These are phyloP conservation scores for Pezicula rhizophila DNA, from an alignment of 2,329 filamentous ascomycete species.

Conservation along the genomic window DNA sequence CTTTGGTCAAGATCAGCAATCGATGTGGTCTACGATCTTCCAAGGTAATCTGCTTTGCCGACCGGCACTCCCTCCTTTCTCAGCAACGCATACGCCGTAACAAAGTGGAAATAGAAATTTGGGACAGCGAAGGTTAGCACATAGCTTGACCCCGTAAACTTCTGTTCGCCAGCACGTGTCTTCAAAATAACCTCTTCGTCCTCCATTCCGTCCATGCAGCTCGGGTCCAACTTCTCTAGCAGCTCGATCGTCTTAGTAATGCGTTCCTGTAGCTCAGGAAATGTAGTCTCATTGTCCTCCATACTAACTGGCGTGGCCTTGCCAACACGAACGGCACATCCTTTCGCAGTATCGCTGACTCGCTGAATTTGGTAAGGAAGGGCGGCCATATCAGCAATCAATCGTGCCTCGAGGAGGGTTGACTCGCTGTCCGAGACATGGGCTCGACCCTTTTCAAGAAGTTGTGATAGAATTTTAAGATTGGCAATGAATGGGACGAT, in stretches of 20 bases:
- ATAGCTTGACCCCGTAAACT: slow-evolving; percentile 40
- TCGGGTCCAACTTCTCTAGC: slow-evolving; percentile 36
- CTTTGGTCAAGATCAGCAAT: no score
- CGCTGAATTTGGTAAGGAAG: slow-evolving; percentile 43
- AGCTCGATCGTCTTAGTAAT: slow-evolving; percentile 41
- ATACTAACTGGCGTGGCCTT: slow-evolving; percentile 27
- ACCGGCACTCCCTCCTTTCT: slow-evolving; percentile 55
- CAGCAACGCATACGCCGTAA: slow-evolving; percentile 53
- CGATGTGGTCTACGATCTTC: neutral
- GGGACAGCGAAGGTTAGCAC: slow-evolving; percentile 44
- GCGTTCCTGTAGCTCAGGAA: slow-evolving; percentile 40
- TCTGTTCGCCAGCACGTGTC: slow-evolving; percentile 26
- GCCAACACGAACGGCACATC: slow-evolving; percentile 32
- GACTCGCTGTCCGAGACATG: slow-evolving; percentile 30
- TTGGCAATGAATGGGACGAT: slow-evolving; percentile 36
- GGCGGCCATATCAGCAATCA: slow-evolving; percentile 43
- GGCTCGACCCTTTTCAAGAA: slow-evolving; percentile 39
- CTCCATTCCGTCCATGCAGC: slow-evolving; percentile 37
- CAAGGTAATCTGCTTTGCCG: slow-evolving; percentile 53
- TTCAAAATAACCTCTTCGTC: slow-evolving; percentile 32
- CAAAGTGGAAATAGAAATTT: slow-evolving; percentile 60
- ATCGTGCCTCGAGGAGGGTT: slow-evolving; percentile 29
- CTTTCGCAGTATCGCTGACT: slow-evolving; percentile 35
- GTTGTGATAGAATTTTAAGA: slow-evolving; percentile 34
- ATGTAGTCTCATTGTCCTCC: slow-evolving; percentile 40